Evolutionary conservation across 2,329 filamentous ascomycete species (phyloP).

Genomic region (Neocucurbitaria cava): DNA sequence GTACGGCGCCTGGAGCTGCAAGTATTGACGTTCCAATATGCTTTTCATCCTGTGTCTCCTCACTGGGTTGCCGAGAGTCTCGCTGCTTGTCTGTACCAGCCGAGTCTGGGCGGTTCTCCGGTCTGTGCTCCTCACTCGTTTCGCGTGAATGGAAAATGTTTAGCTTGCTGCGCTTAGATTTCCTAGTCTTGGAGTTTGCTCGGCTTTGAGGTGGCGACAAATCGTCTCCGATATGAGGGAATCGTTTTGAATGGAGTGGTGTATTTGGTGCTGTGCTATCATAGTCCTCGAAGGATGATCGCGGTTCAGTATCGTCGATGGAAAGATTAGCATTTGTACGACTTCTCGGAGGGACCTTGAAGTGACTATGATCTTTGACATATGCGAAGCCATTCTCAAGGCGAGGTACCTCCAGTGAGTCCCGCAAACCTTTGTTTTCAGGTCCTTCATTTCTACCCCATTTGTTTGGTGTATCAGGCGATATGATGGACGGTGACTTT

Average conservation of each 20-base stretch:
- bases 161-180: conserved; percentile 48
- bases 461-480: conserved; percentile 53
- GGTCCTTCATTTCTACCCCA: conserved; percentile 43
- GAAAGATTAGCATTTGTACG: conserved; percentile 24
- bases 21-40: conserved; percentile 39
- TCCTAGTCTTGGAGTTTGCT: conserved; percentile 38
- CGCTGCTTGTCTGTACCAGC: conserved; percentile 32
- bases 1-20: conserved; percentile 43
- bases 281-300: conserved; percentile 48
- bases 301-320: conserved; percentile 38
- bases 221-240: conserved; percentile 43
- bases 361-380: conserved; percentile 19
- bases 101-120: conserved; percentile 25
- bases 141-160: conserved; percentile 51
- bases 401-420: conserved; percentile 33
- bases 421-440: conserved; percentile 22
- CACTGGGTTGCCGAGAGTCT: conserved; percentile 38
- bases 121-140: conserved; percentile 42
- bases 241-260: conserved; percentile 39
- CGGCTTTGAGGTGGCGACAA: conserved; percentile 48
- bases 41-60: conserved; percentile 40
- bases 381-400: conserved; percentile 27
- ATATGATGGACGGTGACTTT: conserved; percentile 47
- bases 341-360: conserved; percentile 30
- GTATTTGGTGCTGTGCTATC: conserved; percentile 50